Conservation (phyloP, 805 yeast species). For the Candida nanaspora region DNA sequence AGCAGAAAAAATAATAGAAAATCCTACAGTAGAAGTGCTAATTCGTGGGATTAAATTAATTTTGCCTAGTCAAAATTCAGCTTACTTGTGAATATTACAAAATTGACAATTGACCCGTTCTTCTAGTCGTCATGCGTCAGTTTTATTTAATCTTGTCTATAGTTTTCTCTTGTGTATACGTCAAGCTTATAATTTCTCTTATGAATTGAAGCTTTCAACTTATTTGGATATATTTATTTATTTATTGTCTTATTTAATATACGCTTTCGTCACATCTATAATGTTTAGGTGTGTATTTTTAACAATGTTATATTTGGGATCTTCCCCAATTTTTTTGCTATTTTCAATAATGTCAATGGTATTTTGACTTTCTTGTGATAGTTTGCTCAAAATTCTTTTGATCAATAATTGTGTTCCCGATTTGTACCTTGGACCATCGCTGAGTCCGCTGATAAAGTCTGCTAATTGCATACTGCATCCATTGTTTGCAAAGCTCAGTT, state of each 20-base stretch:
- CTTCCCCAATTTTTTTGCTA: slow-evolving; percentile 12
- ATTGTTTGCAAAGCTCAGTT: slow-evolving; percentile 4
- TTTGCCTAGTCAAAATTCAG: neutral
- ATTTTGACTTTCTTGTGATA: neutral
- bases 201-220: no score
- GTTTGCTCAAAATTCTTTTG: slow-evolving; percentile 17
- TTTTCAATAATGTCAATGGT: neutral
- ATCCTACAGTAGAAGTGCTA: neutral
- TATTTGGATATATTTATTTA: no score
- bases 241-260: no score
- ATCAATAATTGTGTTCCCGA: slow-evolving; percentile 24
- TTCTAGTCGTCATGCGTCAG: no score
- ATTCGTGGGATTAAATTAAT: neutral
- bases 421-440: slow-evolving; percentile 37
- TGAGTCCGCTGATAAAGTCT: slow-evolving; percentile 38
- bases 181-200: no score
- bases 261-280: slow-evolving; percentile 2
- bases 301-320: slow-evolving; percentile 10
- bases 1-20: neutral
- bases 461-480: slow-evolving; percentile 25
- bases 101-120: no score
- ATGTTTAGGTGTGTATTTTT: slow-evolving; percentile 10
- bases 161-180: neutral
- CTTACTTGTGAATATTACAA: no score
- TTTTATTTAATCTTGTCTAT: no score